These are phyloP conservation scores for Strigomonas oncopelti DNA, from an alignment of 208 protist species.

Conservation along the genomic window DNA sequence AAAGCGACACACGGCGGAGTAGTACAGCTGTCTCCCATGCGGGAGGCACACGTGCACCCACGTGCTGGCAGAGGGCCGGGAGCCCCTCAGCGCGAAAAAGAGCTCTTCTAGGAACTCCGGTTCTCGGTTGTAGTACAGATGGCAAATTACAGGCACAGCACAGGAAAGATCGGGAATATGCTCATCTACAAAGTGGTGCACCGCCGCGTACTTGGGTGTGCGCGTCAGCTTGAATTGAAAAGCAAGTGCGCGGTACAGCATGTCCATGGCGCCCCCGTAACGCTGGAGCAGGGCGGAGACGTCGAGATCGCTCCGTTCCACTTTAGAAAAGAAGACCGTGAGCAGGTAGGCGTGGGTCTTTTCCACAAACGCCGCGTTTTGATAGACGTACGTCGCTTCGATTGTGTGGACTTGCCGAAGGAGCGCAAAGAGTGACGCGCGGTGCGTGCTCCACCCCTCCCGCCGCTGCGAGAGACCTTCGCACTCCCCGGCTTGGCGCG, in stretches of 20 bases:
- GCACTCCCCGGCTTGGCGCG: background rate
- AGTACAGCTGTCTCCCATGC: conserved; percentile 1
- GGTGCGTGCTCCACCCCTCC: background rate
- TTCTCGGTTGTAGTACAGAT: conserved; percentile 20
- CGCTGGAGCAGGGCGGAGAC: background rate
- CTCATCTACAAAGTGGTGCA: background rate
- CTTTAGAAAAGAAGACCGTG: background rate
- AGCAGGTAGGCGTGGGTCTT: background rate
- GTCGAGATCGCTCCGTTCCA: background rate
- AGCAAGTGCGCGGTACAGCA: conserved; percentile 16
- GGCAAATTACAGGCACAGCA: conserved; percentile 27
- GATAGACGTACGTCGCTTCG: background rate
- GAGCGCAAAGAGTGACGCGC: background rate
- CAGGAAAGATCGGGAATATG: conserved; percentile 14
- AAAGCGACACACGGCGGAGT: conserved; percentile 12
- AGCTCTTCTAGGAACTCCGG: conserved; percentile 28
- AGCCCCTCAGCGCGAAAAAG: conserved; percentile 11
- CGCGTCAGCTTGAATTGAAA: conserved; percentile 10
- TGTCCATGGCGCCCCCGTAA: conserved; percentile 4
- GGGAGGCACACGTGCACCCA: conserved; percentile 22
- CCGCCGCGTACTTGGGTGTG: background rate
- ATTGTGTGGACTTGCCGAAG: background rate
- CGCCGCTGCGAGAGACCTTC: background rate
- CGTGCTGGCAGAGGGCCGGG: conserved; percentile 7
- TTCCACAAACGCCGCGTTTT: background rate